Conservation (phyloP, 805 yeast genomes). For the Torulaspora franciscae region DNA sequence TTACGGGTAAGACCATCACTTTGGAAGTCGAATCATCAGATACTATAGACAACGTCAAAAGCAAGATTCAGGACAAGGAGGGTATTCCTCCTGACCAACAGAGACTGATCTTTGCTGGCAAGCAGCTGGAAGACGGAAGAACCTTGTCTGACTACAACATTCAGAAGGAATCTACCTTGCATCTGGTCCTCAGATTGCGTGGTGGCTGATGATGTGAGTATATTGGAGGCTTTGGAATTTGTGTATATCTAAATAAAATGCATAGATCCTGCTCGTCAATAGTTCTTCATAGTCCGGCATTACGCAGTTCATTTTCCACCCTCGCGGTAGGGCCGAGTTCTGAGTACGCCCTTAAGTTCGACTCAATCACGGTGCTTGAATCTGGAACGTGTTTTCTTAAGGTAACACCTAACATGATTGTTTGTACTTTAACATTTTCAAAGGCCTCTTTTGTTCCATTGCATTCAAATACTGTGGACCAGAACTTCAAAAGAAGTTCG, state of each 20-base stretch:
- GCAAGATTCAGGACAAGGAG: constrained; percentile 94
- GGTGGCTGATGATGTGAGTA: constrained; percentile 65
- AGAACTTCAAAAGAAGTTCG: constrained; percentile 17
- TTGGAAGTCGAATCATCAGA: constrained; percentile 86
- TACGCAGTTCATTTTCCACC: constrained; percentile 37
- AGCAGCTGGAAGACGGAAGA: constrained; percentile 94
- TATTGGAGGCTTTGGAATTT: too few relatives aligned
- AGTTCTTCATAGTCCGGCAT: constrained; percentile 12
- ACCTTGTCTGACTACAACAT: constrained; percentile 91
- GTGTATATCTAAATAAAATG: constrained; percentile 48
- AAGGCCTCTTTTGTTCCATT: constrained; percentile 41
- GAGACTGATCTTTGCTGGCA: constrained; percentile 92
- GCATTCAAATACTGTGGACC: constrained; percentile 24
- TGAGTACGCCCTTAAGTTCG: constrained; percentile 26
- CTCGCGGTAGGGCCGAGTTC: constrained; percentile 45
- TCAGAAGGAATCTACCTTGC: constrained; percentile 87
- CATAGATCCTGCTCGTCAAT: constrained; percentile 2
- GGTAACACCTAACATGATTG: constrained; percentile 37
- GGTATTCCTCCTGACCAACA: constrained; percentile 97
- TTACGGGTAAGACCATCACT: constrained; percentile 88
- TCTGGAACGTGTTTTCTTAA: constrained; percentile 18
- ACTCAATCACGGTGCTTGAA: constrained; percentile 18
- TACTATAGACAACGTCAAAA: constrained; percentile 91
- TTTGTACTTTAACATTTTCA: constrained; percentile 57
- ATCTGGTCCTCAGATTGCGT: constrained; percentile 80